Evolutionary conservation across 1,139 yeast species (phyloP), one percentile per base, ranked within the genome.

Genomic region (Sugiyamaella pinicola): DNA sequence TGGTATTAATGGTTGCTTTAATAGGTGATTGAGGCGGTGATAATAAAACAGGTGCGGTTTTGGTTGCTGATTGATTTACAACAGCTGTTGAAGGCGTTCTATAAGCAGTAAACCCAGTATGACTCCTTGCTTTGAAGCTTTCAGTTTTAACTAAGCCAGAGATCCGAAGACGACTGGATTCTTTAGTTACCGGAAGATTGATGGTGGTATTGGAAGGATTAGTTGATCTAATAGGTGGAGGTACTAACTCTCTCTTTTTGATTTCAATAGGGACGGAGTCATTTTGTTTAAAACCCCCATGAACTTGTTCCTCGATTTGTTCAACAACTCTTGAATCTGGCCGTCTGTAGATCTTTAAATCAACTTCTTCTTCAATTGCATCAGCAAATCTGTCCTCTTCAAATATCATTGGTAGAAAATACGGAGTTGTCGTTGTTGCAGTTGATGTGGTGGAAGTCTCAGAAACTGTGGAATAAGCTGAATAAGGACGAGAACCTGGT

Each of bases 321-420:
- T 38, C 42, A n/a, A 4, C 18, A 2, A 3, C 42, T 9, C 13
- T 38, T 7, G 29, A 22, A 17, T 12, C 29, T n/a, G 51, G 41
- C 10, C 57, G 48, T 46, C 17, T 49, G 35, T 56, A 54, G 21
- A 61, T 51, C 45, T 60, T 56, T 45, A 52, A 37, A 15, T 62
- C 67, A 38, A 68, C 63, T 49, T 69, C 73, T 44, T 70, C 71
- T 53, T 69, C 73, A 17, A 69, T 59, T 7, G 69, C 71, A 52
- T 70, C 73, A 5, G 73, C 73, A 55, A 70, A 70, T 48, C 72
- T 53, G 52, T 70, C 73, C 49, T 71, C 74, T 54, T 71, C 74
- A 50, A 70, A 70, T 26, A 70, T 69, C 69, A 69, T 69, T 2
- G 74, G 74, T 53, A 70, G 51, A 10, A 61, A 47, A 45, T 53